Conservation (phyloP, 257 asterid genomes). For the Cordia subcordata region DNA sequence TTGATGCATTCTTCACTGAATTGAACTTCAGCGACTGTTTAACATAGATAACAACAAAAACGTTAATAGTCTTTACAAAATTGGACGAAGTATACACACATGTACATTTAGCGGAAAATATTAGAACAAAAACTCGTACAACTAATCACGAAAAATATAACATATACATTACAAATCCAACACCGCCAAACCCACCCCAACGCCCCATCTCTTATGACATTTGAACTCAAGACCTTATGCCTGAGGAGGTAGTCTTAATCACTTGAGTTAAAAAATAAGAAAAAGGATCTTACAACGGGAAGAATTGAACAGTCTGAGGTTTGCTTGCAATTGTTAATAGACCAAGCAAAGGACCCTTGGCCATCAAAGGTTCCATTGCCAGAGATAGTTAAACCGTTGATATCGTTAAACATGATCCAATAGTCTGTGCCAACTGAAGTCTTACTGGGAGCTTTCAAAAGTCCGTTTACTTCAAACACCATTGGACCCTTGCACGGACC, state of each 20-base stretch:
- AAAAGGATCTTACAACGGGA: constrained; percentile 7
- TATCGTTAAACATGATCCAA: constrained; percentile 9
- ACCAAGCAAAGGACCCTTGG: constrained; percentile 18
- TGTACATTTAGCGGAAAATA: too few species aligned
- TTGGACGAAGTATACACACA: neutral
- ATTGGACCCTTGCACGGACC: constrained; percentile 19
- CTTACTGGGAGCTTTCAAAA: constrained; percentile 4
- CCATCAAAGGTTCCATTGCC: constrained; percentile 18
- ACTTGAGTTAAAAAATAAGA: neutral
- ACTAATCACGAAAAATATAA: too few species aligned
- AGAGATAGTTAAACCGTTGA: constrained; percentile 2
- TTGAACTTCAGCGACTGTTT: constrained; percentile 9
- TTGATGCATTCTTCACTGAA: neutral
- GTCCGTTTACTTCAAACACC: neutral
- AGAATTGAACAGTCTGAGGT: neutral
- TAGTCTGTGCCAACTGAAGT: neutral
- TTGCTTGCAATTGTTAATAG: neutral
- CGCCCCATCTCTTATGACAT: too few species aligned
- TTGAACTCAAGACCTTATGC: too few species aligned
- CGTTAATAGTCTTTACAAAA: neutral
- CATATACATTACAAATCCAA: too few species aligned
- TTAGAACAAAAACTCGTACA: too few species aligned
- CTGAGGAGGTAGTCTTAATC: too few species aligned
- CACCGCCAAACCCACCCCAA: too few species aligned
- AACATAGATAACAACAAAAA: neutral